Base-by-base conservation (phyloP, 164 flowering plant genomes). In the grape (Vitis vinifera) region DNA sequence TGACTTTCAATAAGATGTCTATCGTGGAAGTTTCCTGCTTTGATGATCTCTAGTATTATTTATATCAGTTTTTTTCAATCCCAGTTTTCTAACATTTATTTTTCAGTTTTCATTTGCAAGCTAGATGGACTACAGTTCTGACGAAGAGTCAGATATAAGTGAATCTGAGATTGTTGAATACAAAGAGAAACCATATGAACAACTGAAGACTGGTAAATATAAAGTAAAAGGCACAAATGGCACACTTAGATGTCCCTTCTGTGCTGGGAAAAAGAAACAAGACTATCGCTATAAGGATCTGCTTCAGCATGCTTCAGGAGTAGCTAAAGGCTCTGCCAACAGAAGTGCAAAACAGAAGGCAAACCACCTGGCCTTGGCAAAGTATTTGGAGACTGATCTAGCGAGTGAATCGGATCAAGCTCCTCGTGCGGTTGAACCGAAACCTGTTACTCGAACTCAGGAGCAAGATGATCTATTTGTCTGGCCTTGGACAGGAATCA, bases 221-320 rank as follows among this genome's bases (percentile, higher is more conserved):
- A 87, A 81, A 70, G 90, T 91, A 29, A 81, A 70, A 67, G 76
- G 63, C 23, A 70, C 79, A 11, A 82, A 85, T 73, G 87, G 79
- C 4, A 76, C 74, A 23, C 80, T 88, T 52, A 84, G 92, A 55
- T 94, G 98, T 76, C 97, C 98, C 1, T 94, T 91, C 62, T 94
- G 98, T 76, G 72, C 79, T 23, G 97, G 97, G 15, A 94, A 89
- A 82, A 92, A 91, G 79, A 94, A 94, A 67, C 97, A 91, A 56
- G 97, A 89, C 37, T 92, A 88, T 72, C 80, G 74, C 66, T 88
- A 76, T 75, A 92, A 92, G 65, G 97, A 92, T 50, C 82, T 94
- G 52, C 79, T 82, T 68, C 94, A 88, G 62, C 98, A 94, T 85
- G 91, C 98, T 16, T 76, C 89, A 9, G 97, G 97, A 16, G 92